A percentile compares a stretch with the other conserved stretches of the same genome.
phyloP scores from a whole-genome alignment of 257 asterid genomes.

The Petrea volubilis region DNA sequence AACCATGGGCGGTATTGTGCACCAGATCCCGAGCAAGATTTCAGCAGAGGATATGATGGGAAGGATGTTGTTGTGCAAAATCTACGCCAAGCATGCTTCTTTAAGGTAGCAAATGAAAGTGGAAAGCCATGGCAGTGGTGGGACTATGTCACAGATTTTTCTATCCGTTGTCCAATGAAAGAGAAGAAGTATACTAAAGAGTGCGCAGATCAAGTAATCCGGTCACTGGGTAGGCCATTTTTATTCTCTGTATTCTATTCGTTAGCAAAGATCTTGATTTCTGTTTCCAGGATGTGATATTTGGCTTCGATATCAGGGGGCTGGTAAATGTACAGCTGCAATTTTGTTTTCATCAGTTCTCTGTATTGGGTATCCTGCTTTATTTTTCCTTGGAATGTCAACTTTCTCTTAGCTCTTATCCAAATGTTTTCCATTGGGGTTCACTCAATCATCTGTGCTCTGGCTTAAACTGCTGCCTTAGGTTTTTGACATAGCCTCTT shows the following conservation, averaged over 20 bases:
- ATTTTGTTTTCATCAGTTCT: not conserved
- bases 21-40: slow-evolving; percentile 80
- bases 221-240: slow-evolving; percentile 61
- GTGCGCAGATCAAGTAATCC: slow-evolving; percentile 64
- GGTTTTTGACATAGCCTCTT: not conserved
- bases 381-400: not conserved
- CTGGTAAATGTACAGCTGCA: not conserved
- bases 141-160: slow-evolving; percentile 72
- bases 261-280: not conserved
- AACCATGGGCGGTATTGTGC: slow-evolving; percentile 76
- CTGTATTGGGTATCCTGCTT: not conserved
- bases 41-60: slow-evolving; percentile 69
- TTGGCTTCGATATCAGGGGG: not conserved
- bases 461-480: not conserved
- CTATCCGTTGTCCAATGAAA: slow-evolving; percentile 72
- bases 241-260: not conserved
- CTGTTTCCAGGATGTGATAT: slow-evolving; percentile 1
- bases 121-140: slow-evolving; percentile 83
- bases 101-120: slow-evolving; percentile 64
- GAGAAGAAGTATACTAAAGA: slow-evolving; percentile 61
- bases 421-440: not conserved
- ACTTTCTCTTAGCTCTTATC: not conserved
- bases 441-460: not conserved
- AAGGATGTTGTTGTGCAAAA: slow-evolving; percentile 75
- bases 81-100: slow-evolving; percentile 67